These are phyloP conservation scores for Phoma sp. DNA, from an alignment of 2,329 filamentous ascomycete species.

Conservation along the genomic window DNA sequence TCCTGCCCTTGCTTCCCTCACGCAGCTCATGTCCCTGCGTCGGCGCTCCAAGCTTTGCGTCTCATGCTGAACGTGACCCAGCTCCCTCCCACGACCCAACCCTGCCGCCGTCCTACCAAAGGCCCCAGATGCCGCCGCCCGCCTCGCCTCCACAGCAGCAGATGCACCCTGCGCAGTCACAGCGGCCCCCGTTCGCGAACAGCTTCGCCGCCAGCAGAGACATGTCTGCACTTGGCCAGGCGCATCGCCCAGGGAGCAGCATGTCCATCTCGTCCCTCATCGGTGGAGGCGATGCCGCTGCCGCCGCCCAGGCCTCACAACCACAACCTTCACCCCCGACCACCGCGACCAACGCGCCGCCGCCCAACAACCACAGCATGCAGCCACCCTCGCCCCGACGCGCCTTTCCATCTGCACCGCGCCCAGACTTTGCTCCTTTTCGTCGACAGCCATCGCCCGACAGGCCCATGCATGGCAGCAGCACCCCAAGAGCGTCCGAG, in stretches of 20 bases:
- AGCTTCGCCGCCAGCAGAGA: conserved; percentile 60
- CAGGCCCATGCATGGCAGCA: conserved; percentile 36
- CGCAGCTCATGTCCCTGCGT: conserved; percentile 35
- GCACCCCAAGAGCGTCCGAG: conserved; percentile 36
- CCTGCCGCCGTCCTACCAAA: conserved; percentile 51
- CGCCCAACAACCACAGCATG: conserved; percentile 50
- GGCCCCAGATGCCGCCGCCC: conserved; percentile 58
- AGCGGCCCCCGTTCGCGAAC: conserved; percentile 51
- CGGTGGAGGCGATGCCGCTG: conserved; percentile 59
- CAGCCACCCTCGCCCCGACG: conserved; percentile 56
- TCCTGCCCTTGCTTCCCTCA: conserved; percentile 30
- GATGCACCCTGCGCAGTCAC: conserved; percentile 46
- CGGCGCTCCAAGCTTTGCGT: conserved; percentile 18
- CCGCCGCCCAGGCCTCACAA: conserved; percentile 49
- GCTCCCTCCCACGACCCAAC: conserved; percentile 48
- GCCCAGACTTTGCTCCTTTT: conserved; percentile 45
- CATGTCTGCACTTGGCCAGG: conserved; percentile 57
- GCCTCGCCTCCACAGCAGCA: conserved; percentile 55
- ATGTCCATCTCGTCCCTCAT: conserved; percentile 80
- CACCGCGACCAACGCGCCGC: conserved; percentile 39
- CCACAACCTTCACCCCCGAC: conserved; percentile 56
- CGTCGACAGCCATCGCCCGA: conserved; percentile 49
- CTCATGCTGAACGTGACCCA: conserved; percentile 37
- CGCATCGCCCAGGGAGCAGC: conserved; percentile 65
- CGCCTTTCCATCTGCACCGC: conserved; percentile 35